Evolutionary conservation across 306 rosid genomes (phyloP).

Genomic region (Abrus pulchellus): DNA sequence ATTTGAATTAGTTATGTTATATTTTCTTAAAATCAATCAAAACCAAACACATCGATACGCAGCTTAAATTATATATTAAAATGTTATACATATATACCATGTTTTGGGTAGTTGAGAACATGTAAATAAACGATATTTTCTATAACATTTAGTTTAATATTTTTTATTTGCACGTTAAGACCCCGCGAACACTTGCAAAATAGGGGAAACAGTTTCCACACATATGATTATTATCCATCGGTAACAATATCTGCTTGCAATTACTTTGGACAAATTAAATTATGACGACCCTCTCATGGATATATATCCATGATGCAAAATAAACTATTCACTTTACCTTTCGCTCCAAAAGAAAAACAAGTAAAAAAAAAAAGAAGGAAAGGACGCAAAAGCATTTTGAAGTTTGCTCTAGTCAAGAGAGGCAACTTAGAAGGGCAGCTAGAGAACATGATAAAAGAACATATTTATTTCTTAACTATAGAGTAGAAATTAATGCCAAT

Average conservation of each 20-base stretch:
- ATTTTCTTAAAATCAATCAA: neutral
- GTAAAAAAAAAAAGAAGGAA: neutral
- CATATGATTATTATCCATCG: neutral
- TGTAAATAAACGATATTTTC: neutral
- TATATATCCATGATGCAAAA: neutral
- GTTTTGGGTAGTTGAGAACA: neutral
- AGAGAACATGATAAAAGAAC: neutral
- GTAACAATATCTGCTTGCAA: neutral
- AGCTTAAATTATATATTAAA: neutral
- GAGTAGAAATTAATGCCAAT: neutral
- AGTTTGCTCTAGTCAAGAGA: constrained; percentile 21
- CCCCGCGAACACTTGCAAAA: no score
- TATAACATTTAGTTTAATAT: neutral
- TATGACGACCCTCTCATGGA: neutral
- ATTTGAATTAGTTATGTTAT: no score
- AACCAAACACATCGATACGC: neutral
- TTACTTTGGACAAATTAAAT: neutral
- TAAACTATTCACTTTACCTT: neutral
- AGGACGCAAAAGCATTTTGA: constrained; percentile 2
- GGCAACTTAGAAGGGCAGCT: constrained; percentile 8
- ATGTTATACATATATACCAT: neutral
- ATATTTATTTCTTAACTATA: neutral
- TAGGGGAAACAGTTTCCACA: neutral
- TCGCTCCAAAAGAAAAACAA: neutral
- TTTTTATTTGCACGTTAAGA: neutral